Evolutionary conservation across 176 grass and related monocot species (phyloP), one percentile per base, ranked within the genome.

Genomic region (Carex kokanica): DNA sequence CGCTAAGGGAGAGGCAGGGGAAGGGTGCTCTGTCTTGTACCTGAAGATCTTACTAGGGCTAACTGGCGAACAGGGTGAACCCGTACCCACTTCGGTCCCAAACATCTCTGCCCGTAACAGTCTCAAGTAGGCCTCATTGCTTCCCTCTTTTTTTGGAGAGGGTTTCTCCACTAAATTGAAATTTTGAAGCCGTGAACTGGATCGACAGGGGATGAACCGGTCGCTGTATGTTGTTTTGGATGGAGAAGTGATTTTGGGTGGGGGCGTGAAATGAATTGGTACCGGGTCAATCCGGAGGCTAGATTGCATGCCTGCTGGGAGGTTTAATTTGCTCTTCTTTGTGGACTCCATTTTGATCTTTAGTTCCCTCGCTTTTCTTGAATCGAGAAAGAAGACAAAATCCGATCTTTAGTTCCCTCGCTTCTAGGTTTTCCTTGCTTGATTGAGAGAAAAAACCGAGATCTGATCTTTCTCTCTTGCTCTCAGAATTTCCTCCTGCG

Each of bases 181-280:
- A 78, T 93, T 95, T 2, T 99, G 93, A 80, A 98, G 96, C 79
- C 93, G 89, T 9, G 96, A 98, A 27, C 92, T 95, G 80, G 96
- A 93, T 78, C 93, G 86, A 85, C 96, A 99, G 8, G 96, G 96
- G 82, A 95, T 99, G 91, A 99, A 99, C 4, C 96, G 86, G 72
- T 99, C 96, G 67, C 96, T 88, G 83, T 99, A 99, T 29, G 93
- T 93, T 3, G 82, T 84, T 83, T 95, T 98, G 77, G 91, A 93
- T 0, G 96, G 96, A 6, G 96, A 99, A 1, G 93, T 91, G 70
- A 89, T 99, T 88, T 92, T 99, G 24, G 91, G 93, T 41, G 87
- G 47, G 72, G 88, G 45, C 45, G 81, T 7, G 65, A 38, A 32
- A 66, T 15, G 15, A 86, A 36, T 63, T 11, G 78, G 23, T 43